A percentile compares a stretch with the other conserved stretches of the same genome.
These are phyloP conservation scores for Arctostaphylos glauca DNA, from an alignment of 148 eudicot species.

Conservation along the genomic window DNA sequence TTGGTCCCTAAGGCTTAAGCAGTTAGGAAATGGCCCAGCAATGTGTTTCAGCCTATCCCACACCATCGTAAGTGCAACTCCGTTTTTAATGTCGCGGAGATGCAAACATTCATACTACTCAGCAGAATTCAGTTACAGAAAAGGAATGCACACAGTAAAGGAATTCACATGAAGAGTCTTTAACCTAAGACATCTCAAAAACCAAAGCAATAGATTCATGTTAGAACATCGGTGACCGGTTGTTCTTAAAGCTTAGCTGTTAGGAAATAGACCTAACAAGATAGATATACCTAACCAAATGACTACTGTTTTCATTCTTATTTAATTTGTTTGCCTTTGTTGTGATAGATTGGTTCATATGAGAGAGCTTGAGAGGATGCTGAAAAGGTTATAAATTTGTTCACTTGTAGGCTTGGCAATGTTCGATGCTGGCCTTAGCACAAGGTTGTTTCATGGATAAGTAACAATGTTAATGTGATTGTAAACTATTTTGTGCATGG, in stretches of 20 bases:
- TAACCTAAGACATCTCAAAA: too few relatives aligned
- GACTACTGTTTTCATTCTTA: not conserved
- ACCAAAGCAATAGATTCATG: not conserved
- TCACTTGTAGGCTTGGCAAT: not conserved
- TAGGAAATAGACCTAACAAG: not conserved
- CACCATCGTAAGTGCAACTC: not conserved
- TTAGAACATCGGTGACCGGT: not conserved
- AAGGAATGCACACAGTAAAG: too few relatives aligned
- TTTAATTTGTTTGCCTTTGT: not conserved
- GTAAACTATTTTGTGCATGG: not conserved
- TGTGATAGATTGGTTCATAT: not conserved
- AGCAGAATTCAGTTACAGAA: too few relatives aligned
- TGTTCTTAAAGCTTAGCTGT: not conserved
- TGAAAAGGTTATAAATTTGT: not conserved
- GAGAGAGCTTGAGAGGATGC: slow-evolving; percentile 5
- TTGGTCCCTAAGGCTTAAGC: not conserved
- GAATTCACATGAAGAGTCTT: too few relatives aligned
- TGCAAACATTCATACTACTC: not conserved
- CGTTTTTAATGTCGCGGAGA: not conserved
- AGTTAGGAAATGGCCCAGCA: not conserved
- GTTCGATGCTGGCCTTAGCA: slow-evolving; percentile 1
- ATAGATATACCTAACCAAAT: not conserved
- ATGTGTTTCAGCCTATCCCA: not conserved
- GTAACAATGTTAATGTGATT: not conserved
- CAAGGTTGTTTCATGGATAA: not conserved